phyloP scores from a whole-genome alignment of 2,329 filamentous ascomycete species.

The Colletotrichum godetiae region DNA sequence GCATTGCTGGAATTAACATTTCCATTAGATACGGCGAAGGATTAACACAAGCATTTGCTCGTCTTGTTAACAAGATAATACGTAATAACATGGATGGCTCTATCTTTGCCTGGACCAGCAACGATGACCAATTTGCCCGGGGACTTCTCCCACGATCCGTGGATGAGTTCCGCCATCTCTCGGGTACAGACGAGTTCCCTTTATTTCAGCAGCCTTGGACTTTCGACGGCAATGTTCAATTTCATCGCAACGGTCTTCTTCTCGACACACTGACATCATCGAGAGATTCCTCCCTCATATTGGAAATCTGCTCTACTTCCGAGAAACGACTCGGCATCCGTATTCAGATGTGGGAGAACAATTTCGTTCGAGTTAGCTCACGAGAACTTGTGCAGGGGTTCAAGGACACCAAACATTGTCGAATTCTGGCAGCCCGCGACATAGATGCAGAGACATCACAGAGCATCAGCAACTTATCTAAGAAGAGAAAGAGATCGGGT shows the following conservation, averaged over 20 bases:
- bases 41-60: slow-evolving; percentile 35
- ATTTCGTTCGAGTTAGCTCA: neutral
- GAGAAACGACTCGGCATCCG: neutral
- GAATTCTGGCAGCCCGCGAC: neutral
- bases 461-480: too few relatives aligned
- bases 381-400: too few relatives aligned
- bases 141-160: neutral
- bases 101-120: slow-evolving; percentile 3
- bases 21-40: slow-evolving; percentile 42
- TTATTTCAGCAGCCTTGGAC: neutral
- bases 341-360: neutral
- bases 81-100: neutral
- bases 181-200: neutral
- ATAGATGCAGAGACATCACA: neutral
- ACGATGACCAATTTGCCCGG: neutral
- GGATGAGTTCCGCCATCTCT: neutral
- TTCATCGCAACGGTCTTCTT: neutral
- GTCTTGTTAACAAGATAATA: slow-evolving; percentile 25
- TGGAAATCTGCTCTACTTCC: neutral
- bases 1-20: slow-evolving; percentile 42
- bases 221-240: neutral
- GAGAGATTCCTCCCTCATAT: neutral
- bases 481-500: too few relatives aligned
- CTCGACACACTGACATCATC: neutral
- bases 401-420: too few relatives aligned